Percentiles rank a stretch among this genome's conserved stretches.
Conservation (phyloP, 306 rosid species). For the Albizia julibrissin region DNA sequence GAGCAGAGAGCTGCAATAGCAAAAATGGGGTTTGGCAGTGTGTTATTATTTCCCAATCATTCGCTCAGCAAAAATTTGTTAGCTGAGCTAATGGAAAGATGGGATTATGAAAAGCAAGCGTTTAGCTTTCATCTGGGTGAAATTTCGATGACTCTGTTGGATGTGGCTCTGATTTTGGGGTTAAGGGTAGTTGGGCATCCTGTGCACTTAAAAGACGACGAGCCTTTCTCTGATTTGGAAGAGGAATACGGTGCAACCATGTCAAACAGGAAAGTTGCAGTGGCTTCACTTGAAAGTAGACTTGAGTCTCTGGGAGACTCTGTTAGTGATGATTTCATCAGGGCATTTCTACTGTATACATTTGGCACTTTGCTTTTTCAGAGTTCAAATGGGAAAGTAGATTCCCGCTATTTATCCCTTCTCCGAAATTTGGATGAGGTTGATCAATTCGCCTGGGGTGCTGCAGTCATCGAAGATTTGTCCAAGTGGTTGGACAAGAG, state of each 20-base stretch:
- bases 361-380: conserved; percentile 43
- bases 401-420: conserved; percentile 44
- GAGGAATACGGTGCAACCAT: conserved; percentile 37
- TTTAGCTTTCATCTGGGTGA: conserved; percentile 34
- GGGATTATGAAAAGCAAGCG: conserved; percentile 37
- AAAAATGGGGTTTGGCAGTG: conserved; percentile 39
- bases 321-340: conserved; percentile 42
- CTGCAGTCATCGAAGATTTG: conserved; percentile 47
- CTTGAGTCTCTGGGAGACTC: conserved; percentile 42
- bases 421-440: conserved; percentile 37
- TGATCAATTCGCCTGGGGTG: conserved; percentile 46
- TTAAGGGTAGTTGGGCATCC: conserved; percentile 40
- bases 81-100: conserved; percentile 46
- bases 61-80: conserved; percentile 34
- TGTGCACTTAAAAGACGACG: conserved; percentile 35
- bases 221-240: conserved; percentile 44
- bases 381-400: conserved; percentile 44
- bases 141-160: conserved; percentile 29
- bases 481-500: conserved; percentile 50
- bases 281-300: conserved; percentile 40
- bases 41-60: conserved; percentile 42
- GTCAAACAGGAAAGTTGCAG: conserved; percentile 39
- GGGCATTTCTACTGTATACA: conserved; percentile 46
- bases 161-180: conserved; percentile 51
- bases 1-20: conserved; percentile 37